Evolutionary conservation across 1,284 basidiomycete species (phyloP).

Genomic region (Blastosporella zonata): DNA sequence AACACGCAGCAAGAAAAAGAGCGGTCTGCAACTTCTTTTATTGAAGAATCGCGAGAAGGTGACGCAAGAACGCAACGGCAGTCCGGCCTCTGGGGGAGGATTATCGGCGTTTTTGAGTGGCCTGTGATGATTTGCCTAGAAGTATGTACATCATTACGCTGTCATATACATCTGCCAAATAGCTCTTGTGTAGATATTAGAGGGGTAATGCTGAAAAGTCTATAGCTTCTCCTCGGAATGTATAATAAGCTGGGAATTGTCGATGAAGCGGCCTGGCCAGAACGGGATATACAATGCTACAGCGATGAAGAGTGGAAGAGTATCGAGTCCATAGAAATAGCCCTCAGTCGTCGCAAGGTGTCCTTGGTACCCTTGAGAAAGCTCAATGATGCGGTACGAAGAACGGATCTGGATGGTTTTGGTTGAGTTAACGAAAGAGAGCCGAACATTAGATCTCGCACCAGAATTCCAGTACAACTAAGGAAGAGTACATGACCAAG

Average conservation of each 20-base stretch:
- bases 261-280: constrained; percentile 59
- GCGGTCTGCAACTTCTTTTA: constrained; percentile 58
- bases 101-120: constrained; percentile 57
- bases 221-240: background rate
- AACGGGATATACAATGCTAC: constrained; percentile 51
- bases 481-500: constrained; percentile 52
- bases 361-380: constrained; percentile 62
- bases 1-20: constrained; percentile 43
- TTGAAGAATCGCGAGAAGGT: constrained; percentile 52
- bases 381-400: constrained; percentile 62
- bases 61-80: constrained; percentile 35
- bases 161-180: background rate
- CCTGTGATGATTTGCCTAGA: constrained; percentile 27
- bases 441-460: constrained; percentile 23
- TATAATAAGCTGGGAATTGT: background rate
- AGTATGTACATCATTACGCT: background rate
- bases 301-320: constrained; percentile 61
- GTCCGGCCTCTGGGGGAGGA: constrained; percentile 32
- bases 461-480: constrained; percentile 66
- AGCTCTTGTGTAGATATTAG: background rate
- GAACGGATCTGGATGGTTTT: constrained; percentile 61
- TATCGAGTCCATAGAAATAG: constrained; percentile 68
- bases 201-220: background rate
- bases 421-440: background rate
- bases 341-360: constrained; percentile 56